Evolutionary conservation across 768 basidiomycete genomes (phyloP).

Genomic region (Serendipita sp.): DNA sequence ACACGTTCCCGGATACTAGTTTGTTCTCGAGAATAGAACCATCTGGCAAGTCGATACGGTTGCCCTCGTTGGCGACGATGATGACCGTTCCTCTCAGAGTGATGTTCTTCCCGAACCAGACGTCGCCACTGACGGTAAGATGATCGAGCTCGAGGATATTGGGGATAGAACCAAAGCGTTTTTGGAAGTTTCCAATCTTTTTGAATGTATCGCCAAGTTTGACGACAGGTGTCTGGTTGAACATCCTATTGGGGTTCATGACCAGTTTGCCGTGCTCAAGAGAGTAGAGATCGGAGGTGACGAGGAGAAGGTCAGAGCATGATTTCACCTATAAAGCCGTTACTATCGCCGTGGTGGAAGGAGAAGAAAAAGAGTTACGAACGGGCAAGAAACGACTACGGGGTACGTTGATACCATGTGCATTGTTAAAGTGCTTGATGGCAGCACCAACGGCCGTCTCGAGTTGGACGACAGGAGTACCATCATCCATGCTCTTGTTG

Average conservation of each 20-base stretch:
- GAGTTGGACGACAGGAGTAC: slow-evolving; percentile 68
- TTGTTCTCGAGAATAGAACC: slow-evolving; percentile 67
- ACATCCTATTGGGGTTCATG: slow-evolving; percentile 71
- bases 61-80: slow-evolving; percentile 68
- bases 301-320: slow-evolving; percentile 74
- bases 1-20: slow-evolving; percentile 69
- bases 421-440: slow-evolving; percentile 83
- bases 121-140: slow-evolving; percentile 83
- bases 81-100: slow-evolving; percentile 84
- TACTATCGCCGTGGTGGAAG: neutral
- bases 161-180: slow-evolving; percentile 90
- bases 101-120: slow-evolving; percentile 76
- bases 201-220: slow-evolving; percentile 96
- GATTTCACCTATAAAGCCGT: slow-evolving; percentile 28
- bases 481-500: slow-evolving; percentile 74
- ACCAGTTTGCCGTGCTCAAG: slow-evolving; percentile 76
- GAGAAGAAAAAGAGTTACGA: slow-evolving; percentile 21
- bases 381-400: slow-evolving; percentile 87
- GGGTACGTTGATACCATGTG: slow-evolving; percentile 89
- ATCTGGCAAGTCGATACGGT: slow-evolving; percentile 70
- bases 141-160: slow-evolving; percentile 84
- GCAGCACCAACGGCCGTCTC: slow-evolving; percentile 91
- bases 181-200: slow-evolving; percentile 44
- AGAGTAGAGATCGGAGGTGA: slow-evolving; percentile 88
- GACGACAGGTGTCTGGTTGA: slow-evolving; percentile 73